A percentile compares a stretch with the other conserved stretches of the same genome.
These are phyloP conservation scores for Aspergillus quadricinctus DNA, from an alignment of 2,329 filamentous ascomycete species.

Conservation along the genomic window DNA sequence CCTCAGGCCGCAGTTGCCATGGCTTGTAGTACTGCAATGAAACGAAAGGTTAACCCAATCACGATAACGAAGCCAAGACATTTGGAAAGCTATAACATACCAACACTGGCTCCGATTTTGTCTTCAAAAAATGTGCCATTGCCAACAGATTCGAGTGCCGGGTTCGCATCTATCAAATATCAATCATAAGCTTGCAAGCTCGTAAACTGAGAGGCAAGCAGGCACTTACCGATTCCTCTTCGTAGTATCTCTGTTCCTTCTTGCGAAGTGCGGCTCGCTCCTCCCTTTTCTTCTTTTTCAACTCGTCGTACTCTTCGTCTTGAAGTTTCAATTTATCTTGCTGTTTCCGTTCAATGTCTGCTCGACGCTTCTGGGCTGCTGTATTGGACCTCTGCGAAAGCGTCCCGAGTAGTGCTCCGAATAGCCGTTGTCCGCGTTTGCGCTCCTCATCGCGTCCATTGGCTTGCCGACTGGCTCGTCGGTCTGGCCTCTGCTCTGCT, in stretches of 20 bases:
- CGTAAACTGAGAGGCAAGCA: background rate
- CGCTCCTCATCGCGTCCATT: constrained; percentile 66
- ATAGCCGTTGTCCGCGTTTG: constrained; percentile 78
- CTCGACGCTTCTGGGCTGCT: constrained; percentile 63
- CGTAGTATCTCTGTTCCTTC: constrained; percentile 68
- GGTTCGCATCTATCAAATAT: constrained; percentile 60
- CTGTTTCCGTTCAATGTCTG: constrained; percentile 78
- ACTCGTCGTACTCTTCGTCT: constrained; percentile 65
- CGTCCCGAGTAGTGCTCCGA: constrained; percentile 74
- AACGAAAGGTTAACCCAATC: background rate
- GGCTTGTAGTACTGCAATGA: constrained; percentile 72
- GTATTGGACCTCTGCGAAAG: constrained; percentile 67
- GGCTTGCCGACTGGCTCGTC: constrained; percentile 15
- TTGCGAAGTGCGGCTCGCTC: constrained; percentile 58
- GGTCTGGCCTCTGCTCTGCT: constrained; percentile 14
- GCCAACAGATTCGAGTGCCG: constrained; percentile 69
- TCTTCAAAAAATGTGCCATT: constrained; percentile 68
- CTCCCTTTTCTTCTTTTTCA: constrained; percentile 61
- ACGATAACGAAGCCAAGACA: constrained; percentile 1
- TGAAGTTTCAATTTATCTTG: constrained; percentile 75
- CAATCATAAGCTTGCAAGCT: constrained; percentile 5
- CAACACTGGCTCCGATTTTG: constrained; percentile 65
- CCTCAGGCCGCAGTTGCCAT: constrained; percentile 65
- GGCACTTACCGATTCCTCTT: constrained; percentile 67
- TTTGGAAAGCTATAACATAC: constrained; percentile 49